phyloP scores from a whole-genome alignment of 2,329 filamentous ascomycete genomes.

The Calonectria montana region DNA sequence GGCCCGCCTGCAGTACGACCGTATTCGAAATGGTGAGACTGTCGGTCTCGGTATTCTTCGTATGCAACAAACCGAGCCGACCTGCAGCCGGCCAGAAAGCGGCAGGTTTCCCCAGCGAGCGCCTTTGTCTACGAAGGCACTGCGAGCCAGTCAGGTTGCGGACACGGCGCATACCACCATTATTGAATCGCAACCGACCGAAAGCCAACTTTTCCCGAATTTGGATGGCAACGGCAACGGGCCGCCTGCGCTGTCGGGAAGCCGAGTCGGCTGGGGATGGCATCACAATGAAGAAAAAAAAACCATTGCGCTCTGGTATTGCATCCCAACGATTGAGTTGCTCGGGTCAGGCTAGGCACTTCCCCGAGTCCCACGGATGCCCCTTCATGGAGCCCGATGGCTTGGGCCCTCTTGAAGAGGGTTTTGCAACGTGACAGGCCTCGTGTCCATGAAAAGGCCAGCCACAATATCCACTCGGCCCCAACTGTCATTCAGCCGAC shows the following conservation, averaged over 20 bases:
- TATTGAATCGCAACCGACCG: slow-evolving; percentile 7
- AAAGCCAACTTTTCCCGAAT: neutral
- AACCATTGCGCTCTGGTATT: neutral
- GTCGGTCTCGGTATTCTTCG: neutral
- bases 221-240: slow-evolving; percentile 12
- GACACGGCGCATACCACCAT: neutral
- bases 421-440: slow-evolving; percentile 17
- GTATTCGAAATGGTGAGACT: slow-evolving; percentile 25
- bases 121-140: slow-evolving; percentile 13
- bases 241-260: slow-evolving; percentile 15
- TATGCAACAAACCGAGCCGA: slow-evolving; percentile 35
- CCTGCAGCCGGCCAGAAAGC: slow-evolving; percentile 17
- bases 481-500: slow-evolving; percentile 40
- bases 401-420: slow-evolving; percentile 8
- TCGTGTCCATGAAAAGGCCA: slow-evolving; percentile 29
- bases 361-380: slow-evolving; percentile 20
- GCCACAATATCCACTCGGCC: slow-evolving; percentile 31
- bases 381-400: slow-evolving; percentile 9
- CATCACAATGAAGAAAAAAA: neutral
- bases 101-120: slow-evolving; percentile 31
- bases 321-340: slow-evolving; percentile 9
- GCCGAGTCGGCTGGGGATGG: neutral
- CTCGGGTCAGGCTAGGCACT: slow-evolving; percentile 10
- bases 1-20: slow-evolving; percentile 27
- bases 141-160: neutral